phyloP scores from a whole-genome alignment of 768 basidiomycete genomes.

The Sporobolomyces pararoseus region DNA sequence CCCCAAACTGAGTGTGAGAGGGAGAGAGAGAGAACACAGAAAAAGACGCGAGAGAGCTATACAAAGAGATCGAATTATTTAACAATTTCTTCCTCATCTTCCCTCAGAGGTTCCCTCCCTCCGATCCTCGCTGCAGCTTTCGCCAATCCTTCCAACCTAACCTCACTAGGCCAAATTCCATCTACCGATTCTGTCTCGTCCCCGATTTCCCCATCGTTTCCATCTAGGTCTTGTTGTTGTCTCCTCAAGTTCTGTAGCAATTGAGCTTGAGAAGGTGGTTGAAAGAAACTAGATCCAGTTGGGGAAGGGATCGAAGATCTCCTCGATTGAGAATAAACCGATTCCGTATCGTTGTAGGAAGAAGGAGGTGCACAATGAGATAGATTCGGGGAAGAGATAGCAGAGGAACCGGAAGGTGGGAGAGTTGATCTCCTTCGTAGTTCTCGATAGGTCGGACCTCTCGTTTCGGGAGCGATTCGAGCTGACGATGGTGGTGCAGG shows the following conservation, averaged over 20 bases:
- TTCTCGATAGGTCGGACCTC: not conserved
- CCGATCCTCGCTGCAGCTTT: conserved; percentile 12
- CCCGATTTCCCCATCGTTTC: not conserved
- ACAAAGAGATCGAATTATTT: not conserved
- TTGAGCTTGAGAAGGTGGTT: conserved; percentile 1
- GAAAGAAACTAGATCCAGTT: not conserved
- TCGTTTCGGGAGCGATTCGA: not conserved
- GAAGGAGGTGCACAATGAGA: conserved; percentile 15
- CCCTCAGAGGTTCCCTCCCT: not conserved
- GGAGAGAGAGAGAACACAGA: not conserved
- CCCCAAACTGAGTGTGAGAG: no score
- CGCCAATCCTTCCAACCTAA: conserved; percentile 11
- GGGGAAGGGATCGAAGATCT: conserved; percentile 12
- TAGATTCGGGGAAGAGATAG: conserved; percentile 1
- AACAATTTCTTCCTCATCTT: not conserved
- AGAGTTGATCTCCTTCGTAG: conserved; percentile 4
- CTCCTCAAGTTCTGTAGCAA: not conserved
- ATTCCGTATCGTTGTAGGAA: conserved; percentile 8
- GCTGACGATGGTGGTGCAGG: not conserved
- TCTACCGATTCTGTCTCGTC: conserved; percentile 1
- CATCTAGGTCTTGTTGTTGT: not conserved
- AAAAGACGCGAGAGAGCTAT: not conserved
- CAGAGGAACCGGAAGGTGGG: not conserved
- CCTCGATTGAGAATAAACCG: not conserved
- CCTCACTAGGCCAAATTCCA: conserved; percentile 14